A percentile compares a stretch with the other conserved stretches of the same genome.
phyloP scores from a whole-genome alignment of 768 basidiomycete genomes.

The Fomitopsis serialis region DNA sequence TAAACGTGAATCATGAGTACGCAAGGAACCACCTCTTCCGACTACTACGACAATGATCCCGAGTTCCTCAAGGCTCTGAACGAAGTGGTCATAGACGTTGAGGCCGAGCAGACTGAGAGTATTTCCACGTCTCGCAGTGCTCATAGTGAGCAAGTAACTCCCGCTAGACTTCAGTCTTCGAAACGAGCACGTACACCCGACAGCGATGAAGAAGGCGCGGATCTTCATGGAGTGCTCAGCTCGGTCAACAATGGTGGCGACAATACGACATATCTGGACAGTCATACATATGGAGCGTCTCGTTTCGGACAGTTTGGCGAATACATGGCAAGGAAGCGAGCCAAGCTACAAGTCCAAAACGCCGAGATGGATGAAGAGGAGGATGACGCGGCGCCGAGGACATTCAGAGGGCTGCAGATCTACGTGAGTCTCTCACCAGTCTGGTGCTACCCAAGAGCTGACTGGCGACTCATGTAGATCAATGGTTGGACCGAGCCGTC shows the following conservation, averaged over 20 bases:
- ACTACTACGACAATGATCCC: constrained; percentile 53
- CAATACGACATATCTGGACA: constrained; percentile 13
- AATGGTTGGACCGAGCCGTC: constrained; percentile 90
- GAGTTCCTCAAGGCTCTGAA: constrained; percentile 46
- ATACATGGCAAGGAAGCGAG: constrained; percentile 88
- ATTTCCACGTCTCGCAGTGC: neutral
- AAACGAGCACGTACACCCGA: constrained; percentile 34
- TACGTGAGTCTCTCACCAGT: constrained; percentile 56
- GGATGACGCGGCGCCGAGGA: constrained; percentile 31
- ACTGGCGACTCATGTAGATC: constrained; percentile 52
- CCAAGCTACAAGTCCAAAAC: constrained; percentile 86
- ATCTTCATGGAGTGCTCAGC: constrained; percentile 7
- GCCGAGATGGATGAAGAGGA: constrained; percentile 26
- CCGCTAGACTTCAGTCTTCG: constrained; percentile 25
- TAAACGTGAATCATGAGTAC: neutral
- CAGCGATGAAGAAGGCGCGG: constrained; percentile 13
- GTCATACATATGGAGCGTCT: constrained; percentile 63
- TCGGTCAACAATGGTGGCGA: constrained; percentile 9
- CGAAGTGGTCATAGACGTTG: constrained; percentile 42
- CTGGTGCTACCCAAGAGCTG: constrained; percentile 1
- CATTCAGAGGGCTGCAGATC: constrained; percentile 73
- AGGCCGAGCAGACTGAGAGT: constrained; percentile 16
- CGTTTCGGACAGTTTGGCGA: constrained; percentile 81
- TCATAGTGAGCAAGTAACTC: constrained; percentile 7
- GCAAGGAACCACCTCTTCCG: constrained; percentile 28